Base-by-base conservation (phyloP, 139 green algal genomes). In the Ulvella scutata region DNA sequence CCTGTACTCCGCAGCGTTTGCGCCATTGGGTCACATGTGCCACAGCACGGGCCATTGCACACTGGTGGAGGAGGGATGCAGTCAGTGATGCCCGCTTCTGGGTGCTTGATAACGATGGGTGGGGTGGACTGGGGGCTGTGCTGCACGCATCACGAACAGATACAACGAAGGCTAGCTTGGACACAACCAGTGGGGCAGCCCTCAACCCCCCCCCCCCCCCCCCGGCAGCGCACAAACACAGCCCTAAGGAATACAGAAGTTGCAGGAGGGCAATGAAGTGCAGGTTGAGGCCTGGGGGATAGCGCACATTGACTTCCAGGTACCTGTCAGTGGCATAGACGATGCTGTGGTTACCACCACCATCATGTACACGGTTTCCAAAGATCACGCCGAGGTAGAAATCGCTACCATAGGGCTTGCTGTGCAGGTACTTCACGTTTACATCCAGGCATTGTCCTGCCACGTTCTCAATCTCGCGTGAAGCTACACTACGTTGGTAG, bases 21-120 rank as follows among this genome's bases (percentile, higher is more conserved):
- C 9, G 31, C 51, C 6, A 26, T 7, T 26, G 51, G 7, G 51
- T 1, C n/a, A 26, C 51, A 67, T 26, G 51, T 67, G 20, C 51
- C 51, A 26, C 51, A 67, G 51, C 51, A 67, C 51, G 51, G 51
- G n/a, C 51, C 51, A n/a, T 67, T n/a, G 51, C 51, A 67, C 51
- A 26, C 33, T 26, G 51, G 51, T 26, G 51, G 51, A n/a, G 51
- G 51, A 0, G 51, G n/a, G 1, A 67, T 26, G 51, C 51, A 67
- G 51, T 67, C 51, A 13, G 51, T 67, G 13, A 67, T 26, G 51
- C 51, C 51, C 9, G 51, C 33, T 26, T 67, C 51, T 0, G 51
- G 51, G 51, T 67, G 51, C 51, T 67, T 67, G n/a, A 67, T n/a
- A 6, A 67, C 51, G 13, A 67, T 29, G 7, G 51, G 9, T 10